Base-by-base conservation (phyloP, 768 basidiomycete genomes). In the Auricularia sp. region DNA sequence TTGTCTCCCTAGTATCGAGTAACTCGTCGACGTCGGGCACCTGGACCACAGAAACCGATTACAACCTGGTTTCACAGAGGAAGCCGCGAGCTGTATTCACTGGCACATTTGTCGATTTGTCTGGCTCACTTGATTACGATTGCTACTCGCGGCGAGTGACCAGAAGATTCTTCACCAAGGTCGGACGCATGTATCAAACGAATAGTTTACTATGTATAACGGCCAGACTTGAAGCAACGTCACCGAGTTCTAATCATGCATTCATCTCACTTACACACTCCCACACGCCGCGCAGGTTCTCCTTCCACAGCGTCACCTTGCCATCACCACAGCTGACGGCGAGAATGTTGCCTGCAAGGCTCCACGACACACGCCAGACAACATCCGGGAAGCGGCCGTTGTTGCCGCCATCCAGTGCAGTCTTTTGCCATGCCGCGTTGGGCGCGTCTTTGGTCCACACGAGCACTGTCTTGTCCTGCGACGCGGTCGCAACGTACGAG, bases 361-460 rank as follows among this genome's bases (percentile, higher is more conserved):
- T 95, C 97, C 97, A 99, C 56, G 91, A 93, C 39, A 98, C 93
- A n/a, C 95, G 84, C 97, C 96, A 99, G 33, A 98, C 94, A 3
- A 94, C 93, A 73, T 98, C 96, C 1, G 93, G 91, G 78, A 98
- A 98, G 73, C 90, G 93, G 29, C 90, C 90, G 16, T 84, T 78
- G 8, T 80, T 77, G 1, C 84, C 83, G 1, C 90, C 90, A 70
- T 94, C 90, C 42, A 96, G 83, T 8, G 85, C 79, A 1, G 85
- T 89, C 78, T 89, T 90, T 12, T 83, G 82, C 93, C 93, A 96
- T 0, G 86, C 81, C 1, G 86, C 78, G 0, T 81, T 82, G 0
- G 87, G 86, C 1, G 83, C 77, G 67, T 94, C 89, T 72, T 93
- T 92, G 36, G 91, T 93, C 93, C 93, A 95, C 67, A 96, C 89